These are phyloP conservation scores for Mycena galopus DNA, from an alignment of 768 basidiomycete genomes.

Conservation along the genomic window DNA sequence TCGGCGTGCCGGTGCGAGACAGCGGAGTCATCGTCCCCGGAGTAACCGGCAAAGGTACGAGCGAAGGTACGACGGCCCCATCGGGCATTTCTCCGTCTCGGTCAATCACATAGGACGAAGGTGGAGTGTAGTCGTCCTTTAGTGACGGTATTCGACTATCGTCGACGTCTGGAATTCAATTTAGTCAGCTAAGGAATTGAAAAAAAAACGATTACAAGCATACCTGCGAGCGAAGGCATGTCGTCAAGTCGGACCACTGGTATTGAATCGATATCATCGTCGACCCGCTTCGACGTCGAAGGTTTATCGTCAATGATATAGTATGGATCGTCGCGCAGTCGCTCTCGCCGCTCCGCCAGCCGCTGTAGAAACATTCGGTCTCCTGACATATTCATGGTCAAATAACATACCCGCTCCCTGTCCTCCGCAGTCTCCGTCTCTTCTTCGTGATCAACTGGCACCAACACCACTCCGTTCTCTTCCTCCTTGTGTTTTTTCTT, in stretches of 20 bases:
- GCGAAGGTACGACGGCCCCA: constrained; percentile 50
- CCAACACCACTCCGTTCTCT: constrained; percentile 49
- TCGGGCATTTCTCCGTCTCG: constrained; percentile 90
- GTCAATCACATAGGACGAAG: constrained; percentile 74
- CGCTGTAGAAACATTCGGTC: constrained; percentile 59
- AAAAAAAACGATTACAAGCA: neutral
- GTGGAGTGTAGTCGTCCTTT: constrained; percentile 54
- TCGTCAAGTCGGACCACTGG: constrained; percentile 89
- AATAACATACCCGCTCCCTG: constrained; percentile 70
- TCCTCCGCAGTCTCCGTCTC: constrained; percentile 70
- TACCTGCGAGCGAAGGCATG: constrained; percentile 64
- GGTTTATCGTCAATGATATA: constrained; percentile 82
- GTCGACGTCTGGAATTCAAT: constrained; percentile 41
- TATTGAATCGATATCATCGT: constrained; percentile 88
- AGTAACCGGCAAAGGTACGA: constrained; percentile 1
- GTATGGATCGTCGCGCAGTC: constrained; percentile 89
- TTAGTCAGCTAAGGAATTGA: neutral
- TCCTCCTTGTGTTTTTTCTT: constrained; percentile 52
- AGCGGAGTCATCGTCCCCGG: constrained; percentile 44
- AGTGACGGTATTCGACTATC: constrained; percentile 57
- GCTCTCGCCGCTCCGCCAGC: constrained; percentile 80
- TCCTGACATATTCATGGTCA: neutral
- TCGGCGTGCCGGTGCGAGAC: constrained; percentile 50
- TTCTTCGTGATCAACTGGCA: constrained; percentile 49
- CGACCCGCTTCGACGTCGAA: constrained; percentile 44